Conservation (phyloP, 2,329 filamentous ascomycete species). For the Fusarium sp. region DNA sequence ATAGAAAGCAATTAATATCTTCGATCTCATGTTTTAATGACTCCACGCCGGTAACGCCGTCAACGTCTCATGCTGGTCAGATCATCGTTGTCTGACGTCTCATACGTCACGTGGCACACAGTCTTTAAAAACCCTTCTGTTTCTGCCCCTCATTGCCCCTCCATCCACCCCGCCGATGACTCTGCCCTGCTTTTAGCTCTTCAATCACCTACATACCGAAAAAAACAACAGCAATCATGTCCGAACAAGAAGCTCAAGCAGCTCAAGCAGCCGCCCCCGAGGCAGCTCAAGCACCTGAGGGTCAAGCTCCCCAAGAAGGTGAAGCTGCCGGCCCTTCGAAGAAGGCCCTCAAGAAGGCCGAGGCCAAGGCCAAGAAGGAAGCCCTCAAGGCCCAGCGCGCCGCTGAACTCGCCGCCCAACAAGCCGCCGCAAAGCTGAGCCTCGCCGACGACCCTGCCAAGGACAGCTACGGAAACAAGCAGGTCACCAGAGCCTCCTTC, state of each 20-base stretch:
- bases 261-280: background rate
- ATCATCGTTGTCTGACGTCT: slow-evolving; percentile 5
- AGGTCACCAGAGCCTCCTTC: slow-evolving; percentile 64
- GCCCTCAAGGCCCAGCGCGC: slow-evolving; percentile 79
- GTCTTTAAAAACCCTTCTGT: slow-evolving; percentile 6
- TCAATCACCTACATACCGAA: background rate
- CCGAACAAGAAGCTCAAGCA: slow-evolving; percentile 1
- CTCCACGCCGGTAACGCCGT: background rate
- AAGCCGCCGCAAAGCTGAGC: slow-evolving; percentile 69
- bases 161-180: slow-evolving; percentile 26
- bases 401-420: slow-evolving; percentile 80
- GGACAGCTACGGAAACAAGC: slow-evolving; percentile 80
- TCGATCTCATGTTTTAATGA: background rate
- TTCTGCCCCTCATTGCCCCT: slow-evolving; percentile 18
- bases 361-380: slow-evolving; percentile 89
- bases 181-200: slow-evolving; percentile 2
- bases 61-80: background rate
- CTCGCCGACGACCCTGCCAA: slow-evolving; percentile 76
- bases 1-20: background rate
- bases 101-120: slow-evolving; percentile 10
- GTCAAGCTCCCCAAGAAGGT: slow-evolving; percentile 9
- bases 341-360: slow-evolving; percentile 86
- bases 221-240: slow-evolving; percentile 3
- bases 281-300: slow-evolving; percentile 20
- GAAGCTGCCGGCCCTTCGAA: slow-evolving; percentile 52